These are phyloP conservation scores for Candida mesenterica DNA, from an alignment of 1,139 yeast species.

Conservation along the genomic window DNA sequence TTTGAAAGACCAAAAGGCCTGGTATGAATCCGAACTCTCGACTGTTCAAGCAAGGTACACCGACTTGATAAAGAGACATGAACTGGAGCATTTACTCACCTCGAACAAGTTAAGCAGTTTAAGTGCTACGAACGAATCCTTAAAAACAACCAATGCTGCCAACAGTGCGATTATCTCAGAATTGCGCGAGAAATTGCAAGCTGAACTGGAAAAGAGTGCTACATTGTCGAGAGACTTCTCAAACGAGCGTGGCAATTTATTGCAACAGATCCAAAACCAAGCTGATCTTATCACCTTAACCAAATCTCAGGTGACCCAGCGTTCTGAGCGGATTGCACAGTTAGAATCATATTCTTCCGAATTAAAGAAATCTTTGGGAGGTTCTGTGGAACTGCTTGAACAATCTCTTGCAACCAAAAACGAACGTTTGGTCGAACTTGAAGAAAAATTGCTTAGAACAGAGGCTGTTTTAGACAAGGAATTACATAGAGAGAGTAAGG, in stretches of 20 bases:
- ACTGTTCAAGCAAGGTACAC: conserved; percentile 37
- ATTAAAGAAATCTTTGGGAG: conserved; percentile 38
- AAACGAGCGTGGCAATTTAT: conserved; percentile 35
- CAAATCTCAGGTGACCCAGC: conserved; percentile 49
- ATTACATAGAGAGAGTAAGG: conserved; percentile 24
- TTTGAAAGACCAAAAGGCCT: conserved; percentile 37
- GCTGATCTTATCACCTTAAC: conserved; percentile 62
- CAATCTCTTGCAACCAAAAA: conserved; percentile 24
- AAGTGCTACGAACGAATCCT: conserved; percentile 19
- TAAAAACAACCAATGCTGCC: conserved; percentile 14
- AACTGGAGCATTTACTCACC: conserved; percentile 33
- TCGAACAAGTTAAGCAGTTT: conserved; percentile 31
- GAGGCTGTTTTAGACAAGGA: conserved; percentile 45
- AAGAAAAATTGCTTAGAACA: conserved; percentile 38
- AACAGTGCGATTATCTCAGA: conserved; percentile 24
- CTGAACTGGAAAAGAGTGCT: conserved; percentile 32
- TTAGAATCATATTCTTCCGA: conserved; percentile 47
- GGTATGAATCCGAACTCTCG: conserved; percentile 52
- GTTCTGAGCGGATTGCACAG: conserved; percentile 44
- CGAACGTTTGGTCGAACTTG: conserved; percentile 34
- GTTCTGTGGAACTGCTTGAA: conserved; percentile 23
- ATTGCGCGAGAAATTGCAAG: conserved; percentile 41
- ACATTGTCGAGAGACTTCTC: conserved; percentile 2
- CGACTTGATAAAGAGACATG: conserved; percentile 40
- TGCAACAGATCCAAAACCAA: conserved; percentile 63